Base-by-base conservation (phyloP, 306 rosid genomes). In the Geum urbanum region DNA sequence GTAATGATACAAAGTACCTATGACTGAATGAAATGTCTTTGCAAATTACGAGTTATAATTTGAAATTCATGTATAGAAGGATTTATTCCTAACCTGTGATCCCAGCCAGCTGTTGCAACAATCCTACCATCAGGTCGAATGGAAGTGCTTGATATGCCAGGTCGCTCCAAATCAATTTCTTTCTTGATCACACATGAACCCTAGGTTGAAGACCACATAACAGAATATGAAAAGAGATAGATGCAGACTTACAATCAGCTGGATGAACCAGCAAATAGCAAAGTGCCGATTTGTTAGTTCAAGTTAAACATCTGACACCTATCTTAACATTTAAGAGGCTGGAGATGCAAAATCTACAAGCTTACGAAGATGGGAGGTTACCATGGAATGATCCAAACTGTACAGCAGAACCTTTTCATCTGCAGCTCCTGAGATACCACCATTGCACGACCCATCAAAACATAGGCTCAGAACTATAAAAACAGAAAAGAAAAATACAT, bases 91-190 rank as follows among this genome's bases (percentile, higher is more conserved):
- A 67, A 92, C 98, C 97, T 90, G 84, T 90, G 97, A 76, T 94
- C 98, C 98, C 98, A 94, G 70, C 97, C 98, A 69, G 98, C 94
- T 52, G 97, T 90, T 27, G 97, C 95, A 63, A 82, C 92, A 76
- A 83, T 85, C 86, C 84, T 88, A 35, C 84, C 85, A 71, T 94
- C 97, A 2, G 88, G 86, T 56, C 96, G 88, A 80, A 90, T 91
- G 19, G 90, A 88, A 77, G 84, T 81, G 75, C 91, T 80, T n/a
- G 97, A 79, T 66, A 94, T 83, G 58, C 96, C 97, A 45, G 96
- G 91, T 81, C 97, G 83, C 81, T 94, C 96, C 88, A 90, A 81
- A 79, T 45, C 78, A 72, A 87, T 84, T 77, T 87, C 92, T 80
- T 78, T 88, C 85, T 90, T 90, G 4, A 81, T 76, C 70, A 87